These are phyloP conservation scores for Camptophora hylomeconis DNA, from an alignment of 2,329 filamentous ascomycete species.

Conservation along the genomic window DNA sequence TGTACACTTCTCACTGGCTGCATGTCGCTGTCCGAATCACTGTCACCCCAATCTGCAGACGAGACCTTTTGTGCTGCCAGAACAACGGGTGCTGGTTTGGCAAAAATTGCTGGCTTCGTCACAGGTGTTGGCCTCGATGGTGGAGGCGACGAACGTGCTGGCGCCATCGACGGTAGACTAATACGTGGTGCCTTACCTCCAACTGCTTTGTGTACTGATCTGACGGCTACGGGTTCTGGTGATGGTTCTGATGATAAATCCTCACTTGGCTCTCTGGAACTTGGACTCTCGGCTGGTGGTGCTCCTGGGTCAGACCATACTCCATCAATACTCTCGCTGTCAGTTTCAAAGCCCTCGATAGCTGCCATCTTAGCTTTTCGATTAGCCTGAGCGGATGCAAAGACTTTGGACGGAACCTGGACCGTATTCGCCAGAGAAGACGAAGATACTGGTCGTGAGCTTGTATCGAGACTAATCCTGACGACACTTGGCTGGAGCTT, in stretches of 20 bases:
- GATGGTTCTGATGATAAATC: neutral
- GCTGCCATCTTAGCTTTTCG: constrained; percentile 22
- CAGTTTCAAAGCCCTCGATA: constrained; percentile 19
- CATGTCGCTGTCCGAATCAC: constrained; percentile 11
- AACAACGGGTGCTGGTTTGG: neutral
- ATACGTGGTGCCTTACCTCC: neutral
- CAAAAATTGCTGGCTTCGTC: neutral
- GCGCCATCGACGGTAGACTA: neutral
- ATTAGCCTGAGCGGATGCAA: constrained; percentile 20
- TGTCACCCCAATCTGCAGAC: constrained; percentile 12
- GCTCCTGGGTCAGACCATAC: constrained; percentile 6
- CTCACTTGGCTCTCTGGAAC: constrained; percentile 1
- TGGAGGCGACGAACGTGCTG: constrained; percentile 1
- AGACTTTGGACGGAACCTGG: constrained; percentile 5
- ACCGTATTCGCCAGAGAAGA: constrained; percentile 5
- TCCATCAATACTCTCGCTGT: constrained; percentile 15
- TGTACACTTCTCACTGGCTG: neutral
- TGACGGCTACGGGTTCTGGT: neutral
- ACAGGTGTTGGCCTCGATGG: neutral
- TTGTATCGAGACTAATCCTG: neutral
- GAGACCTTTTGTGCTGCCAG: constrained; percentile 8
- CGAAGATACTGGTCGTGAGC: constrained; percentile 1
- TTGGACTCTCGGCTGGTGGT: neutral
- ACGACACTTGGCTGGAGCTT: too few relatives aligned
- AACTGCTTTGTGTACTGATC: neutral